A percentile compares a stretch with the other conserved stretches of the same genome.
These are phyloP conservation scores for Penicillium macrosclerotiorum DNA, from an alignment of 495 filamentous ascomycete species.

Conservation along the genomic window DNA sequence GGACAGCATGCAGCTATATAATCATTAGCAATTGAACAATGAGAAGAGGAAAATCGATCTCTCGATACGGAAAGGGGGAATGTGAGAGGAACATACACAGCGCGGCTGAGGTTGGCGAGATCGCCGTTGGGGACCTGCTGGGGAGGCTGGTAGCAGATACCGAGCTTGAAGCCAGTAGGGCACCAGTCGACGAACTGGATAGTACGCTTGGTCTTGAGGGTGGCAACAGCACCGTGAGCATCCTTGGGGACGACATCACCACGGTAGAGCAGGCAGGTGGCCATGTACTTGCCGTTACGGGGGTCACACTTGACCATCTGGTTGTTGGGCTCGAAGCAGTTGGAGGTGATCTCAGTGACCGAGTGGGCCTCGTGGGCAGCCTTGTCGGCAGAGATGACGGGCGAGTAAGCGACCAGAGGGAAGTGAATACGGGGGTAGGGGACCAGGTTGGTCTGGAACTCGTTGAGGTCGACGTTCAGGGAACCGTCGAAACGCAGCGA, in stretches of 20 bases:
- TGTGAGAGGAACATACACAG: constrained; percentile 81
- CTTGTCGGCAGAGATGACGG: constrained; percentile 90
- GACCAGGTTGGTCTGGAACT: constrained; percentile 99
- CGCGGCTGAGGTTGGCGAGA: constrained; percentile 94
- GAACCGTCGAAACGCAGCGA: constrained; percentile 98
- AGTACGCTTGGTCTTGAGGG: constrained; percentile 96
- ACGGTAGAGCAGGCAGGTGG: constrained; percentile 95
- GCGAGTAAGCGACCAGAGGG: constrained; percentile 93
- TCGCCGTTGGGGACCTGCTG: constrained; percentile 94
- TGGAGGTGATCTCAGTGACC: constrained; percentile 62
- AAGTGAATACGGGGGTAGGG: constrained; percentile 99
- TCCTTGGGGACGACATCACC: constrained; percentile 98
- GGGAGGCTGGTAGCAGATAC: constrained; percentile 98
- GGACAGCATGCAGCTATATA: constrained; percentile 88
- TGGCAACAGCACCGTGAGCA: constrained; percentile 83
- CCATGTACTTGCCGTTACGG: constrained; percentile 99
- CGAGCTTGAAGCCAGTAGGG: constrained; percentile 99
- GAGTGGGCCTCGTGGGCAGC: constrained; percentile 87
- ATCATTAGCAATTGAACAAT: constrained; percentile 16
- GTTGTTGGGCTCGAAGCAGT: constrained; percentile 75
- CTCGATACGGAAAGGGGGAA: no score
- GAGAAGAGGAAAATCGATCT: not conserved
- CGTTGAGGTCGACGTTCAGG: constrained; percentile 98
- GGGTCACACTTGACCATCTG: constrained; percentile 99
- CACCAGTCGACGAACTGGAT: constrained; percentile 99